Conservation (phyloP, 192 early-diverging fungal genomes). For the Oehlia diaphana region DNA sequence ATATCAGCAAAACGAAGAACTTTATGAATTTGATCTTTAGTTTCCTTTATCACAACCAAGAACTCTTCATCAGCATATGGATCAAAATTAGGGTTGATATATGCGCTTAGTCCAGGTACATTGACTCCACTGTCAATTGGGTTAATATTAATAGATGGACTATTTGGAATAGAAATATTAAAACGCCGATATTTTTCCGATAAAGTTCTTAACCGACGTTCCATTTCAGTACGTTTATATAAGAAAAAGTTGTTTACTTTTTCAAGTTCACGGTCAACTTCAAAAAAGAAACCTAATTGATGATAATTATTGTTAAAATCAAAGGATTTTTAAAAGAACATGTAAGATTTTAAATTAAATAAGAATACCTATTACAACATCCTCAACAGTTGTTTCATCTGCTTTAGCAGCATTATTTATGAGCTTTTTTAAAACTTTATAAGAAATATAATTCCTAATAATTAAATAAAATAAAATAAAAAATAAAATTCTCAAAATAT, state of each 20-base stretch:
- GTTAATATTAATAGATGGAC: neutral
- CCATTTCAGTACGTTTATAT: conserved; percentile 75
- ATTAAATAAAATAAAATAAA: neutral
- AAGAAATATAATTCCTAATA: conserved; percentile 48
- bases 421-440: conserved; percentile 80
- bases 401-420: conserved; percentile 55
- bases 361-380: conserved; percentile 39
- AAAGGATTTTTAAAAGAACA: conserved; percentile 2
- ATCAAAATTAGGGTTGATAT: conserved; percentile 28
- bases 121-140: neutral
- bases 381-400: conserved; percentile 32
- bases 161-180: neutral
- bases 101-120: neutral
- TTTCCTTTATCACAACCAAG: conserved; percentile 46
- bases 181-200: conserved; percentile 50
- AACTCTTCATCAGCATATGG: conserved; percentile 38
- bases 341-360: neutral
- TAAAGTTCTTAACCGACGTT: conserved; percentile 64
- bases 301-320: conserved; percentile 21
- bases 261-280: conserved; percentile 82
- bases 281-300: conserved; percentile 71
- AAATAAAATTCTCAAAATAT: neutral
- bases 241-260: conserved; percentile 81
- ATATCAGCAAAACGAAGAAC: conserved; percentile 53
- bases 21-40: conserved; percentile 46